These are phyloP conservation scores for Hymenoscyphus albidus DNA, from an alignment of 2,329 filamentous ascomycete genomes.

Conservation along the genomic window DNA sequence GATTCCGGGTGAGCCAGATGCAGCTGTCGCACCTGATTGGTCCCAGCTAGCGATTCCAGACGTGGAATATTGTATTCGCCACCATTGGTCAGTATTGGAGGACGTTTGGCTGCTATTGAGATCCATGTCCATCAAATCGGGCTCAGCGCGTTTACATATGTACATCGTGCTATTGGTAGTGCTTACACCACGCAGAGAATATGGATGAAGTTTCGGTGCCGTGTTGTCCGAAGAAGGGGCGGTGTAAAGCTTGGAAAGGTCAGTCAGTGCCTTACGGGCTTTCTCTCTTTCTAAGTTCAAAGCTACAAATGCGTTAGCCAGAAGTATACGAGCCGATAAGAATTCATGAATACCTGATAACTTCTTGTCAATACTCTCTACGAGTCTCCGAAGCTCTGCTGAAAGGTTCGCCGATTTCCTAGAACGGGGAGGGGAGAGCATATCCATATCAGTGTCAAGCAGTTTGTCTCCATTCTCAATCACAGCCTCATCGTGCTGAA, in stretches of 20 bases:
- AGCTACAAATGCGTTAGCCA: slow-evolving; percentile 26
- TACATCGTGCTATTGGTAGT: slow-evolving; percentile 47
- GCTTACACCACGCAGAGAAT: slow-evolving; percentile 50
- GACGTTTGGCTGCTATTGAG: slow-evolving; percentile 29
- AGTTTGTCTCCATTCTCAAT: slow-evolving; percentile 13
- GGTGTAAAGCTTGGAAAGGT: slow-evolving; percentile 41
- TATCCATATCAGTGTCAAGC: slow-evolving; percentile 20
- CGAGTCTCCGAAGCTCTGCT: slow-evolving; percentile 27
- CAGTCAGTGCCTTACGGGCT: slow-evolving; percentile 30
- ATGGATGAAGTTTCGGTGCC: slow-evolving; percentile 36
- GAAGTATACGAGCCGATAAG: neutral
- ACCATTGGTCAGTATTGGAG: slow-evolving; percentile 48
- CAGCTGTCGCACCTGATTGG: neutral
- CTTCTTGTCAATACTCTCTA: slow-evolving; percentile 34
- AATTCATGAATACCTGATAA: slow-evolving; percentile 26
- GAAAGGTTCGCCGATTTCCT: slow-evolving; percentile 26
- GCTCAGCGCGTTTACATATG: slow-evolving; percentile 44
- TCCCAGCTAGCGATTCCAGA: slow-evolving; percentile 29
- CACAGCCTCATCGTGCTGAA: slow-evolving; percentile 32
- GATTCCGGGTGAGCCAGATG: neutral
- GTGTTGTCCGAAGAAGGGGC: slow-evolving; percentile 25
- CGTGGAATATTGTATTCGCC: slow-evolving; percentile 46
- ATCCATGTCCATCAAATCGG: slow-evolving; percentile 43
- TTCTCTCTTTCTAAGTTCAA: slow-evolving; percentile 33
- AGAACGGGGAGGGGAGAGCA: slow-evolving; percentile 7